Conservation (phyloP, 208 protist species). For the Endotrypanum monterogeii region DNA sequence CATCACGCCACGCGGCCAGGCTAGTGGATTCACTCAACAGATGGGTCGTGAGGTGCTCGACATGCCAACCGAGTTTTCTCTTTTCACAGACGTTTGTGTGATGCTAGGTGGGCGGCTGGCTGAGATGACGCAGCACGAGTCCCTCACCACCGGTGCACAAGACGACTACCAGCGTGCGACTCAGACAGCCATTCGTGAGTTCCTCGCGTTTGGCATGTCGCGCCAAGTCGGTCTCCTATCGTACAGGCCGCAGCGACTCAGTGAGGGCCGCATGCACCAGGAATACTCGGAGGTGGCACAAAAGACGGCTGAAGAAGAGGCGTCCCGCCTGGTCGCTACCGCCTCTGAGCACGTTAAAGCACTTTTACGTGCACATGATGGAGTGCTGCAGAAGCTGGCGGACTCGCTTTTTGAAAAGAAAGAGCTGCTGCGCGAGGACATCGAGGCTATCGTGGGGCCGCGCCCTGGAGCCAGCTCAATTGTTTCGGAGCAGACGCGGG, state of each 20-base stretch:
- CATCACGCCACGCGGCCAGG: slow-evolving; percentile 91
- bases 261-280: slow-evolving; percentile 79
- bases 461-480: slow-evolving; percentile 20
- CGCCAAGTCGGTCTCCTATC: slow-evolving; percentile 68
- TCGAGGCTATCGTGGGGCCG: slow-evolving; percentile 61
- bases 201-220: slow-evolving; percentile 86
- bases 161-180: slow-evolving; percentile 95
- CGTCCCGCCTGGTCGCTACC: slow-evolving; percentile 52
- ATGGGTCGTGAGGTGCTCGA: slow-evolving; percentile 77
- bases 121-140: slow-evolving; percentile 92
- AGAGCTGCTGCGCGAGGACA: slow-evolving; percentile 75
- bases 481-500: slow-evolving; percentile 42
- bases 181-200: slow-evolving; percentile 57
- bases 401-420: slow-evolving; percentile 59
- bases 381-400: slow-evolving; percentile 45
- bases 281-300: slow-evolving; percentile 64
- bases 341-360: slow-evolving; percentile 52
- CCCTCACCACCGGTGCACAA: slow-evolving; percentile 89
- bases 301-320: slow-evolving; percentile 67
- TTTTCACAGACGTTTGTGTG: slow-evolving; percentile 93
- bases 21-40: slow-evolving; percentile 84
- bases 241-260: slow-evolving; percentile 74
- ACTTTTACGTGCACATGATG: slow-evolving; percentile 52
- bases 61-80: slow-evolving; percentile 85
- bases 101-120: slow-evolving; percentile 96